Evolutionary conservation across 306 rosid genomes (phyloP), one percentile per base, ranked within the genome.

Genomic region (Dryas alaskensis): DNA sequence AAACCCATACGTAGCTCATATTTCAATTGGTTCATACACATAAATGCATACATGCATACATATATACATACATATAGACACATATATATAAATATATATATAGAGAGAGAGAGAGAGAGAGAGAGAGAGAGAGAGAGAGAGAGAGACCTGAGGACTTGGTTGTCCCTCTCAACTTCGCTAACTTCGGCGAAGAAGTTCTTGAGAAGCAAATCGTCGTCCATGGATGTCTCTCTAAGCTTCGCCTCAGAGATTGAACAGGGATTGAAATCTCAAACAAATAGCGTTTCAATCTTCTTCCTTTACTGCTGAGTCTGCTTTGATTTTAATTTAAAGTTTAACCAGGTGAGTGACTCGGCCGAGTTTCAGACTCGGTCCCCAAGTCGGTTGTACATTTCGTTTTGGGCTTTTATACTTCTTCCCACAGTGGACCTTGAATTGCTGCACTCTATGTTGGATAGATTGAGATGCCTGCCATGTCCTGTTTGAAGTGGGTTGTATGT

Each of bases 141-240:
- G 27, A 79, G 50, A 70, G 47, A 84, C 97, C 99, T 90, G 67
- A 63, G 10, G 80, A 90, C 99, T 85, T 94, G 96, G 86, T 94
- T 92, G 79, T 94, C 99, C 79, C 99, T 86, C 87, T 90, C 96
- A 39, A 92, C 99, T 89, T 92, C 97, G 90, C 99, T 86, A 70
- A 94, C 99, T 86, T 89, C 99, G 42, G 97, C 97, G 83, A 83
- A 92, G 90, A 92, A 94, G 74, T 70, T 88, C 83, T 92, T 92
- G 89, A 95, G 99, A 78, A 95, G 93, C 80, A 95, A 88, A 82
- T 92, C 99, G 12, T 84, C 93, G 43, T 86, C 89, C 74, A 78
- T 37, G 73, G 84, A 43, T 14, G 60, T 10, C 49, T 79, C 76
- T 27, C 76, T 74, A 69, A 70, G 50, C 59, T 58, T 50, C 58